Evolutionary conservation across 1,139 yeast genomes (phyloP), one percentile per base, ranked within the genome.

Genomic region (Candida dubliniensis): DNA sequence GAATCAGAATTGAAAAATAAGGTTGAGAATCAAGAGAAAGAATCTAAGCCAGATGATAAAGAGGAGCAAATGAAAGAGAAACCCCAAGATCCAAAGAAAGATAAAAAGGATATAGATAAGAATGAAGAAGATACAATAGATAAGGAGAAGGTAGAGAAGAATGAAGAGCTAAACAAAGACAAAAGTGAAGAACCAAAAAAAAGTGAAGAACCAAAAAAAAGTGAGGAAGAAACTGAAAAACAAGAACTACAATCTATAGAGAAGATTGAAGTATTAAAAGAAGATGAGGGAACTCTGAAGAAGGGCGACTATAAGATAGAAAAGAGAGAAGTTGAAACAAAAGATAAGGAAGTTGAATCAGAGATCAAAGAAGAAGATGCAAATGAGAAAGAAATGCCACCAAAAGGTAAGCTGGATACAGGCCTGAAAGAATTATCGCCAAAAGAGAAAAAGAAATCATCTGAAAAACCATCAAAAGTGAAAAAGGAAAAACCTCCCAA

Each of bases 401-500:
- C 38, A 14, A 23, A 27, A 31, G 5, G 5, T 18, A 18, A 18
- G 5, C 23, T 18, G 23, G 23, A 18, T 18, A 36, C 34, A 40
- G 23, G 29, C 36, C 36, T 14, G 32, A 34, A 34, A 42, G 32
- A 18, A 4, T 18, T 18, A 30, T 23, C 25, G 14, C 42, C 37
- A 8, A 37, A 44, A 18, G 42, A 18, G 23, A 18, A 18, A 18
- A 18, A 44, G 29, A 36, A 34, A 36, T 10, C 26, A 15, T 64
- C 60, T 4, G 57, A 51, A 38, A 67, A 59, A 47, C 36, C 31
- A 2, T 8, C 24, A 11, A 66, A 63, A 41, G 59, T 56, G 37
- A 57, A 55, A 37, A 49, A 53, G 30, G 57, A 58, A 9, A 63
- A 62, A 36, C 51, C 59, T n/a, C n/a, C n/a, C n/a, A n/a, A n/a